These are phyloP conservation scores for Metrosideros polymorpha DNA, from an alignment of 441 rosid genomes.

Conservation along the genomic window DNA sequence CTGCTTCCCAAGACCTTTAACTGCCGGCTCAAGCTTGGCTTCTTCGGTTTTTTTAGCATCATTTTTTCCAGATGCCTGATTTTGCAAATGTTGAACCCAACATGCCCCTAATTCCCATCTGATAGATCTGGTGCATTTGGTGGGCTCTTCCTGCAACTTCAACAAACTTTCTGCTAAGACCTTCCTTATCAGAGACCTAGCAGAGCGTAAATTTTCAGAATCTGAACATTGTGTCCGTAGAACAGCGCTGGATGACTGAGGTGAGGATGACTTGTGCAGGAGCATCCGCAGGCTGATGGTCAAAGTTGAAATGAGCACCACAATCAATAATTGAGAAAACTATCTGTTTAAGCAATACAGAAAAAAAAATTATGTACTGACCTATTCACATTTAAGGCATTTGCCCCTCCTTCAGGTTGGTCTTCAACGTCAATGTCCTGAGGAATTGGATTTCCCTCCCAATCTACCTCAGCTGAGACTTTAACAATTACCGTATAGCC, in stretches of 20 bases:
- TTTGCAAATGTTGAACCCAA: constrained; percentile 80
- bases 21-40: constrained; percentile 52
- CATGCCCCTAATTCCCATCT: constrained; percentile 88
- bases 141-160: constrained; percentile 52
- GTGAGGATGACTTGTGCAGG: constrained; percentile 58
- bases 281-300: constrained; percentile 65
- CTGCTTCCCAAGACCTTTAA: constrained; percentile 81
- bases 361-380: constrained; percentile 4
- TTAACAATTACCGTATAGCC: constrained; percentile 61
- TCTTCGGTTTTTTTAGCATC: constrained; percentile 73
- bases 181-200: constrained; percentile 48
- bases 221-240: constrained; percentile 59
- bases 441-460: constrained; percentile 36
- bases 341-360: neutral
- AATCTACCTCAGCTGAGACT: constrained; percentile 33
- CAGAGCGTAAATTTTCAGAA: constrained; percentile 31
- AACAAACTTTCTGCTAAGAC: constrained; percentile 50
- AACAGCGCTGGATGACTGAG: constrained; percentile 27
- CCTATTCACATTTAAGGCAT: constrained; percentile 78
- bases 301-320: neutral
- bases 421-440: constrained; percentile 60
- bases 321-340: constrained; percentile 6
- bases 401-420: constrained; percentile 79
- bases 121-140: constrained; percentile 35
- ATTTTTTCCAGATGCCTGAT: constrained; percentile 65